A percentile compares a stretch with the other conserved stretches of the same genome.
Evolutionary conservation across 768 basidiomycete species (phyloP).

Genomic region (Cyathus striatus): DNA sequence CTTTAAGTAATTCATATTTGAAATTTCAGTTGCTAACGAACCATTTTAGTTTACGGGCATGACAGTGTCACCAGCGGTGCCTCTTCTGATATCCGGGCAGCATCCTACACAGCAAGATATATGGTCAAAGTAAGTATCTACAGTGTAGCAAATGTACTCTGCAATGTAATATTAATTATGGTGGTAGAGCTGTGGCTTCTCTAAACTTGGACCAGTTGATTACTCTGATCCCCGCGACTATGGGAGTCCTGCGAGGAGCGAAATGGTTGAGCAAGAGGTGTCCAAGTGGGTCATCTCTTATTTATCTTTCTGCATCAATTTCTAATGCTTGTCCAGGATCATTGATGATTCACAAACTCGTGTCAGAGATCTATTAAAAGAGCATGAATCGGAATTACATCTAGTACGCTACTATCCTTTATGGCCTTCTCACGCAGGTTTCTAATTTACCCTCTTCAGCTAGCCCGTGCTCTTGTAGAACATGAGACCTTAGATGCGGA

Average conservation of each 20-base stretch:
- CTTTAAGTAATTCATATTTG: conserved; percentile 3
- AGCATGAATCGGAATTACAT: conserved; percentile 72
- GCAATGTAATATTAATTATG: background rate
- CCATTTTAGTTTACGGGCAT: conserved; percentile 68
- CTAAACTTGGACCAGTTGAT: conserved; percentile 80
- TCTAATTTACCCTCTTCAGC: conserved; percentile 34
- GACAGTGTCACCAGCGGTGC: conserved; percentile 91
- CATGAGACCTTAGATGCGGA: conserved; percentile 88
- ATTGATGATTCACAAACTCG: conserved; percentile 69
- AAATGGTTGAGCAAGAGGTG: conserved; percentile 88
- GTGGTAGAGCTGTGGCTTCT: conserved; percentile 71
- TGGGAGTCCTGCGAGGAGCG: conserved; percentile 70
- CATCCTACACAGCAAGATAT: conserved; percentile 70
- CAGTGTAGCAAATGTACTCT: too few species aligned
- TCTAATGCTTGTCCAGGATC: conserved; percentile 26
- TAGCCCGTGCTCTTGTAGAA: conserved; percentile 89
- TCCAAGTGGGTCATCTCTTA: conserved; percentile 67
- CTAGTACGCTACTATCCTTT: conserved; percentile 36
- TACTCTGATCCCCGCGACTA: conserved; percentile 68
- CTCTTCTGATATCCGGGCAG: conserved; percentile 78
- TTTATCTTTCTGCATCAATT: too few species aligned
- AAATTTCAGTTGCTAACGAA: conserved; percentile 13
- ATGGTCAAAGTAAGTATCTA: conserved; percentile 79
- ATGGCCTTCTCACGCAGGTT: conserved; percentile 1
- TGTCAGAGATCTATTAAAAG: conserved; percentile 57